Percentiles rank a stretch among this genome's conserved stretches.
Evolutionary conservation across 2,329 filamentous ascomycete species (phyloP).

Genomic region (Emmonsiellopsis sp.): DNA sequence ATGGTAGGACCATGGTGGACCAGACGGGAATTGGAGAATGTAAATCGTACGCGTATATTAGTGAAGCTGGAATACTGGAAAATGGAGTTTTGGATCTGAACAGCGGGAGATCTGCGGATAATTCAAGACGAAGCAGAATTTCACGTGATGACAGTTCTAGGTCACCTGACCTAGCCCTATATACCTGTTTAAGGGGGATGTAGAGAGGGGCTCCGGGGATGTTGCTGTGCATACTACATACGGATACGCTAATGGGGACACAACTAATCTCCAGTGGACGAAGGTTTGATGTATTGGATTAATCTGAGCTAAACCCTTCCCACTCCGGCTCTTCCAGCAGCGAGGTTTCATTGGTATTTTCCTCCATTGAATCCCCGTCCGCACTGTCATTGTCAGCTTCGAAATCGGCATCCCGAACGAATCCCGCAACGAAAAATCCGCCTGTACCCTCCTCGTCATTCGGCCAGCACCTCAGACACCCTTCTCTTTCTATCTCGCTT

Average conservation of each 20-base stretch:
- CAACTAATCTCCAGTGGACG: neutral
- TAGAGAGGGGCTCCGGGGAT: too few relatives aligned
- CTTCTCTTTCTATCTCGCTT: constrained; percentile 49
- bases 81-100: neutral
- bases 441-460: constrained; percentile 76
- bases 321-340: constrained; percentile 31
- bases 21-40: neutral
- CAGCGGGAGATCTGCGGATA: too few relatives aligned
- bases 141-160: neutral
- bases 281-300: neutral
- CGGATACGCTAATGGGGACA: too few relatives aligned
- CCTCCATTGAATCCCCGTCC: constrained; percentile 1
- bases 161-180: neutral
- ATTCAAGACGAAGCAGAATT: too few relatives aligned
- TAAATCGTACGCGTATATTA: neutral
- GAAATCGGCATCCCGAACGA: constrained; percentile 53
- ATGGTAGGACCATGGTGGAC: neutral
- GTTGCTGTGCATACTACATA: too few relatives aligned
- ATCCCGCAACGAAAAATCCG: constrained; percentile 91
- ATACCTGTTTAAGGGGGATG: too few relatives aligned
- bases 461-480: constrained; percentile 73
- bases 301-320: constrained; percentile 35
- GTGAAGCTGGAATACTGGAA: neutral
- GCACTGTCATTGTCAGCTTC: constrained; percentile 3
- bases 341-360: neutral